A percentile compares a stretch with the other conserved stretches of the same genome.
phyloP scores from a whole-genome alignment of 1,284 basidiomycete genomes.

The Pascua sp. region DNA sequence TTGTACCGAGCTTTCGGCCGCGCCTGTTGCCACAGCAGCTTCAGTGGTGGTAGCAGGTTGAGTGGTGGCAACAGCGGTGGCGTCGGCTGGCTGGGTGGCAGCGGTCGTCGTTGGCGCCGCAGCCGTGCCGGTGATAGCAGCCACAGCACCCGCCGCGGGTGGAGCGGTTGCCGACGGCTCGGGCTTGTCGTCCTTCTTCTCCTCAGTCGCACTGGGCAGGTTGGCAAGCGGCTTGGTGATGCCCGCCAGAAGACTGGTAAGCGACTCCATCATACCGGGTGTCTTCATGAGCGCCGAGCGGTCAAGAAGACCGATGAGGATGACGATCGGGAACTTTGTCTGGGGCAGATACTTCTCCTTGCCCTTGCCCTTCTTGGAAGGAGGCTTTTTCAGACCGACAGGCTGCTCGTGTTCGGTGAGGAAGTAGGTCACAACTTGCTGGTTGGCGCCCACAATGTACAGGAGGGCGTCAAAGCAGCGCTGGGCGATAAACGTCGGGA shows the following conservation, averaged over 20 bases:
- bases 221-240: slow-evolving; percentile 73
- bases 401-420: slow-evolving; percentile 87
- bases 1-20: not conserved
- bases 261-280: slow-evolving; percentile 83
- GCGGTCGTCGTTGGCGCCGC: slow-evolving; percentile 3
- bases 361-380: slow-evolving; percentile 81
- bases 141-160: slow-evolving; percentile 1
- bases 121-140: not conserved
- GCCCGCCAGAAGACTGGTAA: slow-evolving; percentile 76
- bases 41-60: slow-evolving; percentile 15
- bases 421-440: slow-evolving; percentile 82
- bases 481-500: slow-evolving; percentile 87
- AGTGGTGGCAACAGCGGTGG: slow-evolving; percentile 4
- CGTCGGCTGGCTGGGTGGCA: not conserved
- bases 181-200: slow-evolving; percentile 4
- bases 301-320: slow-evolving; percentile 79
- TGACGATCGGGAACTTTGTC: slow-evolving; percentile 83
- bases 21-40: slow-evolving; percentile 2
- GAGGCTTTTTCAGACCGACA: slow-evolving; percentile 63
- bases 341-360: slow-evolving; percentile 79
- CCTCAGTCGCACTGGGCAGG: slow-evolving; percentile 6
- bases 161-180: slow-evolving; percentile 1
- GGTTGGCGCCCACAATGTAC: slow-evolving; percentile 79
- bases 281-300: slow-evolving; percentile 77
- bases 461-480: slow-evolving; percentile 84